phyloP scores from a whole-genome alignment of 306 rosid species.

The Luffa aegyptiaca region DNA sequence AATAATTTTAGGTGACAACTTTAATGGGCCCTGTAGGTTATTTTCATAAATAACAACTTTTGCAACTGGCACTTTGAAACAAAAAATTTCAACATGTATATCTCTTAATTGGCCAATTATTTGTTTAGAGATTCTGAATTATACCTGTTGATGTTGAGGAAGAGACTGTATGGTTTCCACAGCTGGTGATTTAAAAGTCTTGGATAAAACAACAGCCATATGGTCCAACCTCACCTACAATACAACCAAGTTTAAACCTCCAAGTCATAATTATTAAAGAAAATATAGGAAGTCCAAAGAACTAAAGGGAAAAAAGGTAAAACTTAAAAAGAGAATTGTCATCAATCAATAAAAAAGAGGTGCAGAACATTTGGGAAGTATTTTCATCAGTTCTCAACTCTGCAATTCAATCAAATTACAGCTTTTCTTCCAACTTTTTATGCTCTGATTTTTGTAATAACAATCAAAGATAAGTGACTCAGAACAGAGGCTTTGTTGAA shows the following conservation, averaged over 20 bases:
- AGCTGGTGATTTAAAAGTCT: slow-evolving; percentile 70
- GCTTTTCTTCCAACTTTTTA: background rate
- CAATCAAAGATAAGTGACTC: background rate
- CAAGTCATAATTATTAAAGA: background rate
- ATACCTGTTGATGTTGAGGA: slow-evolving; percentile 96
- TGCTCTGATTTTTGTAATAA: background rate
- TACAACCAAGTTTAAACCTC: slow-evolving; percentile 20
- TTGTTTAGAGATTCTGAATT: background rate
- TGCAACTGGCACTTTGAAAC: background rate
- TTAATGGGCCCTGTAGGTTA: background rate
- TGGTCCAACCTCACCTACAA: slow-evolving; percentile 67
- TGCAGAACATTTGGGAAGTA: background rate
- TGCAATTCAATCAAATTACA: background rate
- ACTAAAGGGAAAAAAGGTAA: no score
- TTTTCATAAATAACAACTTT: background rate
- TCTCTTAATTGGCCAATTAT: background rate
- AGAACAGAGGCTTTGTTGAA: background rate
- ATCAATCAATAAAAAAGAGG: background rate
- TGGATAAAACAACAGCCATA: slow-evolving; percentile 77
- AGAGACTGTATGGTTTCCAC: slow-evolving; percentile 83
- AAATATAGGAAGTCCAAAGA: background rate
- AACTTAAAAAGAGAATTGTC: background rate
- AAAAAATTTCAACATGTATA: no score
- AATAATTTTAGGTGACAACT: background rate
- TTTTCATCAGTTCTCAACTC: no score